These are phyloP conservation scores for Leccinum longicurvipes DNA, from an alignment of 768 basidiomycete genomes.

Conservation along the genomic window DNA sequence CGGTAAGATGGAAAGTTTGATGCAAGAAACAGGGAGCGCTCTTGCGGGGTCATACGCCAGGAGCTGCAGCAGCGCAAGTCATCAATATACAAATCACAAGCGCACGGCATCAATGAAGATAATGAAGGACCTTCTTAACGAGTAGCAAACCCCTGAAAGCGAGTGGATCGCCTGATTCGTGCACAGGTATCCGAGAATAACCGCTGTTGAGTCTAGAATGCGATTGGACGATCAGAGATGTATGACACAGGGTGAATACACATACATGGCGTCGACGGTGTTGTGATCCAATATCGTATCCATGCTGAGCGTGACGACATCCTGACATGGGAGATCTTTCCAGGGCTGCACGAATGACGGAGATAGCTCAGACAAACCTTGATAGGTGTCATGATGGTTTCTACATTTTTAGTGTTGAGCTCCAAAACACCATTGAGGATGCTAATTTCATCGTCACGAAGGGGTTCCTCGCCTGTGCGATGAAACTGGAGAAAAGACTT, in stretches of 20 bases:
- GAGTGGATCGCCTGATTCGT: constrained; percentile 62
- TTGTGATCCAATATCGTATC: constrained; percentile 79
- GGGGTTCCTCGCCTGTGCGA: constrained; percentile 66
- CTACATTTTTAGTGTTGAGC: constrained; percentile 71
- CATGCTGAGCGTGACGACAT: constrained; percentile 75
- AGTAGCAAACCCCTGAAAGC: constrained; percentile 81
- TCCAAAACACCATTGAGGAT: constrained; percentile 80
- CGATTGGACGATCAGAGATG: constrained; percentile 6
- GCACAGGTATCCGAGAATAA: constrained; percentile 90
- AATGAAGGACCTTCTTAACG: constrained; percentile 65
- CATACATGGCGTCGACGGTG: constrained; percentile 72
- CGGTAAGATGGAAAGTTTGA: constrained; percentile 79
- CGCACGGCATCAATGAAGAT: background rate
- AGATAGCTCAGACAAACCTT: constrained; percentile 36
- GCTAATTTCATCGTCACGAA: constrained; percentile 78
- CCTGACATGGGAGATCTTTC: constrained; percentile 37
- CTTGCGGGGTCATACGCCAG: constrained; percentile 87
- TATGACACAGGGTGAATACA: constrained; percentile 11
- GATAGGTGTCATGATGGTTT: constrained; percentile 81
- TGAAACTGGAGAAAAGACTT: constrained; percentile 81
- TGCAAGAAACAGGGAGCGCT: constrained; percentile 66
- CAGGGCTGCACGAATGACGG: background rate
- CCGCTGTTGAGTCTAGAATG: constrained; percentile 64
- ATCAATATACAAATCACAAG: constrained; percentile 3
- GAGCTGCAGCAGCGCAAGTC: constrained; percentile 44